Percentiles rank a stretch among this genome's conserved stretches.
Evolutionary conservation across 2,329 filamentous ascomycete species (phyloP).

Genomic region (Tolypocladium cylindrosporum): DNA sequence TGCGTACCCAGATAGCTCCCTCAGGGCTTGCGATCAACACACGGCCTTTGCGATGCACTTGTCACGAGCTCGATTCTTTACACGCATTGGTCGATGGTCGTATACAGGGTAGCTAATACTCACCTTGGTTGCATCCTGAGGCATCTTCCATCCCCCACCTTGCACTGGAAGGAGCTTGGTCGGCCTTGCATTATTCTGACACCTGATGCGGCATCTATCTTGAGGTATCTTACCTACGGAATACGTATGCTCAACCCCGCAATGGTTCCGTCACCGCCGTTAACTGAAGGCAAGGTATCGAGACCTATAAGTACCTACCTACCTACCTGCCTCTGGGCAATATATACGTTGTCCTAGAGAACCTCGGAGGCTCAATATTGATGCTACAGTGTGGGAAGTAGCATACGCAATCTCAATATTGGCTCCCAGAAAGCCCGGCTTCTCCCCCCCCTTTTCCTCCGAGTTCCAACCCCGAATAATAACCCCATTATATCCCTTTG

Average conservation of each 20-base stretch:
- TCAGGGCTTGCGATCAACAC: not conserved
- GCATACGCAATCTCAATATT: not conserved
- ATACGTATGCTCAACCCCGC: not conserved
- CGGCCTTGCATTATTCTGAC: not conserved
- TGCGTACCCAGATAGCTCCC: not conserved
- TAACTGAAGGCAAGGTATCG: not conserved
- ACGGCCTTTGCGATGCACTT: not conserved
- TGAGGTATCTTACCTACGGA: not conserved
- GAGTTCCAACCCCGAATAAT: not conserved
- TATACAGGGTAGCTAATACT: not conserved
- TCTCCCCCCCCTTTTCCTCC: not conserved
- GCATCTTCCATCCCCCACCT: not conserved
- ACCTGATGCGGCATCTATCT: not conserved
- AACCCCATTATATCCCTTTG: not conserved
- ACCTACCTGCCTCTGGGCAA: not conserved
- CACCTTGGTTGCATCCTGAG: not conserved
- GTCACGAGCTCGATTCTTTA: not conserved
- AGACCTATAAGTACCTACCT: not conserved
- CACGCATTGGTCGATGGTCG: not conserved
- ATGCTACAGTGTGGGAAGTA: no score
- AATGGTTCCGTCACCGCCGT: not conserved
- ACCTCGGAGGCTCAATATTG: not conserved
- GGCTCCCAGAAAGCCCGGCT: not conserved
- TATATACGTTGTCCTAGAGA: not conserved
- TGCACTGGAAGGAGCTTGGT: not conserved